Evolutionary conservation across 2,329 filamentous ascomycete species (phyloP), one percentile per base, ranked within the genome.

Genomic region (Aspergillus sp.): DNA sequence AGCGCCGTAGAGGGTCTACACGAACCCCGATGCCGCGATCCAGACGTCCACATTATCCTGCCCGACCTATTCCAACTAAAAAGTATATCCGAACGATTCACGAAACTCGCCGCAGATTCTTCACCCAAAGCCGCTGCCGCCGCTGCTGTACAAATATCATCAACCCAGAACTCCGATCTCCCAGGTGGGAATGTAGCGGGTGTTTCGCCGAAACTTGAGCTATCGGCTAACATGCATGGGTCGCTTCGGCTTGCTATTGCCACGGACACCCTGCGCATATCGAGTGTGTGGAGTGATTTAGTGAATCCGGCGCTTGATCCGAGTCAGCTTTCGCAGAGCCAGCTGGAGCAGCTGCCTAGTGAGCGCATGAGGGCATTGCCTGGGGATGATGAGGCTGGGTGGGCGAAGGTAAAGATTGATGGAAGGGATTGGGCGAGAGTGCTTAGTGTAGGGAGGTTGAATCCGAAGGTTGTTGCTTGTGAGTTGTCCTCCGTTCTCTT

Each of bases 171-270:
- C 33, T 6, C 70, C 58, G 19, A 62, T 56, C 59, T 63, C 57
- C 56, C 64, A 55, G 49, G 49, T 31, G 17, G 48, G 2, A 35
- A 12, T 6, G 37, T 7, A 55, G 64, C 63, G 17, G 67, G 62
- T 15, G 52, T 61, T 0, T 66, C 69, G 6, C 81, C 91, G 0
- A 90, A 92, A 68, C 80, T 99, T 3, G 91, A 96, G 72, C 78
- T 98, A 44, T 89, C 89, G 54, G 95, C 93, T 31, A 99, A 97
- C 74, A 96, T 96, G 91, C 90, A 96, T 74, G 95, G 95, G 19
- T 88, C 87, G 57, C 78, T 99, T 57, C 87, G 87, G 47, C 81
- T 99, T 61, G 86, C 89, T 11, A 89, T 97, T 59, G 83, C 84
- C 37, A 95, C 92, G 1, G 93, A 98, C 71, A 86, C 89, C 7